Evolutionary conservation across 331 rosid genomes (phyloP).

Genomic region (Arachis monticola): DNA sequence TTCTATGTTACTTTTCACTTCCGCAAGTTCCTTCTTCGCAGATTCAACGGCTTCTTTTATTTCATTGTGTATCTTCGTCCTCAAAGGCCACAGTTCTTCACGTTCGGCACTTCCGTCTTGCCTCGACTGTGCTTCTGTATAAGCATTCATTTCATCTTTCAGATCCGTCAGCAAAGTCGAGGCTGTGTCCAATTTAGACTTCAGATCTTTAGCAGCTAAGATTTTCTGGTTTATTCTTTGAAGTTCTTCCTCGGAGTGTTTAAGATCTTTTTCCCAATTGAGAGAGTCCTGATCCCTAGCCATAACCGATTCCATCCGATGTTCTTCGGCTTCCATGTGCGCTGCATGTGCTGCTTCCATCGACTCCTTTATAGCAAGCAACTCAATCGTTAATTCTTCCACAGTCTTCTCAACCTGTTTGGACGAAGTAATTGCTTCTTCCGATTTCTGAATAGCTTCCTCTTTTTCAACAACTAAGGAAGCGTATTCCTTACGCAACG

Average conservation of each 20-base stretch:
- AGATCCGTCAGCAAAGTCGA: conserved; percentile 65
- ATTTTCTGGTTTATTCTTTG: conserved; percentile 68
- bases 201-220: conserved; percentile 70
- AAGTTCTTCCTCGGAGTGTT: conserved; percentile 73
- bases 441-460: conserved; percentile 63
- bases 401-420: conserved; percentile 81
- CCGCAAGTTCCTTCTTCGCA: conserved; percentile 78
- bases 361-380: conserved; percentile 71
- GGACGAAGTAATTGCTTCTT: conserved; percentile 64
- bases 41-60: conserved; percentile 70
- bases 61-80: conserved; percentile 50
- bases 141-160: conserved; percentile 78
- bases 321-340: conserved; percentile 95
- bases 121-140: conserved; percentile 66
- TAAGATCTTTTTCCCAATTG: conserved; percentile 82
- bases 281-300: conserved; percentile 86
- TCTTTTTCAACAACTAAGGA: conserved; percentile 72
- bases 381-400: conserved; percentile 82
- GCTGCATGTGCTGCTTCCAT: conserved; percentile 81
- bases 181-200: conserved; percentile 65
- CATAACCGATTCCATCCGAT: conserved; percentile 78
- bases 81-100: conserved; percentile 43
- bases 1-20: conserved; percentile 77
- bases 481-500: conserved; percentile 63
- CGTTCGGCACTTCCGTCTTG: conserved; percentile 48